Conservation (phyloP, 1,284 basidiomycete species). For the Malassezia globosa region DNA sequence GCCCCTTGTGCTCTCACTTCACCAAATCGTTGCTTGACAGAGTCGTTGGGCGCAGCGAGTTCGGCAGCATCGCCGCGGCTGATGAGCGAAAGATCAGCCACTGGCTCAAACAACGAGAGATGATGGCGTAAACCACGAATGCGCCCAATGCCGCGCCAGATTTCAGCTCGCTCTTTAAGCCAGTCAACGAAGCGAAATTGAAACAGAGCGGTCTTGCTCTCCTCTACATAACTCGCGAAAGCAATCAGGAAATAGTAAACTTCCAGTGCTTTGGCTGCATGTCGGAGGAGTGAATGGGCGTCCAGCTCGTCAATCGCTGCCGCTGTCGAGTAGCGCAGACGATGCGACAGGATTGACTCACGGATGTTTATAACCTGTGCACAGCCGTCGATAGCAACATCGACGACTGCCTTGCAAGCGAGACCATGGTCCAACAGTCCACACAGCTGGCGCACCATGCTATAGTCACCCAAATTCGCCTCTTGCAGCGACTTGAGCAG, state of each 20-base stretch:
- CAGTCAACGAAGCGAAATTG: slow-evolving; percentile 70
- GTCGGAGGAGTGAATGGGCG: slow-evolving; percentile 27
- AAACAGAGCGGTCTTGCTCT: slow-evolving; percentile 56
- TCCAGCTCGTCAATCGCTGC: slow-evolving; percentile 25
- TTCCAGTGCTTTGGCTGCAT: slow-evolving; percentile 49
- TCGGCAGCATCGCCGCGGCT: slow-evolving; percentile 27
- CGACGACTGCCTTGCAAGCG: slow-evolving; percentile 38
- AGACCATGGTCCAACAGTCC: slow-evolving; percentile 42
- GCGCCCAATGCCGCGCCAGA: slow-evolving; percentile 57
- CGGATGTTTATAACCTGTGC: slow-evolving; percentile 41
- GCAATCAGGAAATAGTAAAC: slow-evolving; percentile 82
- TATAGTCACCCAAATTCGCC: slow-evolving; percentile 41
- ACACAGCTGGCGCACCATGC: slow-evolving; percentile 36
- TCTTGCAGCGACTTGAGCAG: slow-evolving; percentile 36
- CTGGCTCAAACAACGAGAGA: slow-evolving; percentile 46
- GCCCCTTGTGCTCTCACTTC: slow-evolving; percentile 25
- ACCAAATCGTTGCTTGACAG: slow-evolving; percentile 22
- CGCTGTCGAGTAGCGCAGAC: slow-evolving; percentile 35
- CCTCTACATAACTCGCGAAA: slow-evolving; percentile 81
- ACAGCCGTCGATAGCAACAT: slow-evolving; percentile 40
- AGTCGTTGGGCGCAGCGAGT: slow-evolving; percentile 24
- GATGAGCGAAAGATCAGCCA: slow-evolving; percentile 35
- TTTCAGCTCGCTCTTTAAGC: slow-evolving; percentile 75
- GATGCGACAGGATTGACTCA: slow-evolving; percentile 36
- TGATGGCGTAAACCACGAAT: slow-evolving; percentile 29